Evolutionary conservation across 2,329 filamentous ascomycete species (phyloP), one percentile per base, ranked within the genome.

Genomic region (Aureobasidium subglaciale): DNA sequence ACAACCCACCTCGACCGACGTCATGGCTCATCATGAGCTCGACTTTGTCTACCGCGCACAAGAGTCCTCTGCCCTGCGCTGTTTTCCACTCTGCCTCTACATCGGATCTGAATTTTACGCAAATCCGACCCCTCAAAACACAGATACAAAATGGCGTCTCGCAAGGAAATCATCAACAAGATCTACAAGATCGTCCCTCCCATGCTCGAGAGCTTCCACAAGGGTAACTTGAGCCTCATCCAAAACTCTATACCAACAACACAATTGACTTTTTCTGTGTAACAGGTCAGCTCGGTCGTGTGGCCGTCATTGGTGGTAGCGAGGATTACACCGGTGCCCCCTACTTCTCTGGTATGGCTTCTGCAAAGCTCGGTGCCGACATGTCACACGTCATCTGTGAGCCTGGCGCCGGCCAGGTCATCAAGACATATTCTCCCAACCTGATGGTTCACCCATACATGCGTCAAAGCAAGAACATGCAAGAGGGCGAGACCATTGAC

Each of bases 381-480:
- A 88, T 96, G 88, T 90, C 86, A 61, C 92, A 96, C 74, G 87
- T 99, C 60, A 95, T 99, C 67, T 99, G 93, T 77, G 95, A 95
- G 58, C 90, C 88, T 9, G 86, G 82, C 55, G 93, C 93, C 2
- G 90, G 72, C 57, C 68, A 76, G 65, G 91, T 96, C 34, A 96
- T 99, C 74, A 99, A 99, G 76, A 89, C 90, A 4, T 99, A 97
- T 75, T 96, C 91, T 18, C 93, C 93, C 2, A 96, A 97, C 70
- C 79, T 99, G 25, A 99, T 99, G 92, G 93, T 99, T 10, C 93
- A 97, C 71, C 93, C 93, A 1, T 82, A 96, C 62, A 92, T 99
- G 83, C 87, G 90, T 27, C 89, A 93, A 71, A 82, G 83, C 42
- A 78, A 80, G 62, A 78, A 82, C 63, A 73, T 81, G 53, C 69